phyloP scores from a whole-genome alignment of 2,329 filamentous ascomycete species.

The Penicillium freii region DNA sequence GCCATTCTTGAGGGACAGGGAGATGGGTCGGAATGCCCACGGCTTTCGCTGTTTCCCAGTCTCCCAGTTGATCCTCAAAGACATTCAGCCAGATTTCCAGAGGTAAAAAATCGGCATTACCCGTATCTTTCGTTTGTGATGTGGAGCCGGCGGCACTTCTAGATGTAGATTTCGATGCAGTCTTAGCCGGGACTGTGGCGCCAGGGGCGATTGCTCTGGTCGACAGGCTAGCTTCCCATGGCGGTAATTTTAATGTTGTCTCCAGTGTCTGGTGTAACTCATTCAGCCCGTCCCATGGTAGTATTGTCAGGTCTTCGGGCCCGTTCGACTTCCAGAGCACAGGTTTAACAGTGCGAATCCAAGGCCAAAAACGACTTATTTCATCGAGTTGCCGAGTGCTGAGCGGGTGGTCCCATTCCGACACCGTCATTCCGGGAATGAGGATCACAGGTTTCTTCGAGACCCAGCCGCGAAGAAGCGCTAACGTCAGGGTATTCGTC shows the following conservation, averaged over 20 bases:
- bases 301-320: conserved; percentile 48
- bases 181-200: conserved; percentile 4
- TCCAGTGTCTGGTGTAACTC: conserved; percentile 35
- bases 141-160: conserved; percentile 35
- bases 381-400: conserved; percentile 85
- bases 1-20: conserved; percentile 71
- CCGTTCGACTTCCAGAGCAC: conserved; percentile 77
- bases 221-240: conserved; percentile 17
- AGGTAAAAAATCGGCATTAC: conserved; percentile 55
- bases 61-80: conserved; percentile 70
- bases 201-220: conserved; percentile 16
- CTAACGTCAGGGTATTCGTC: conserved; percentile 74
- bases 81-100: conserved; percentile 88
- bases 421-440: conserved; percentile 82
- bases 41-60: conserved; percentile 86
- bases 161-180: conserved; percentile 29
- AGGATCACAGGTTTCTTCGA: conserved; percentile 79
- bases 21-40: conserved; percentile 78
- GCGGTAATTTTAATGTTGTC: conserved; percentile 28
- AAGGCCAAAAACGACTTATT: conserved; percentile 78
- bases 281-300: conserved; percentile 51
- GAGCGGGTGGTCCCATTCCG: conserved; percentile 88
- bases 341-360: conserved; percentile 77
- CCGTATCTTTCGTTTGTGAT: conserved; percentile 20
- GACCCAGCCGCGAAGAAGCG: conserved; percentile 82